Evolutionary conservation across 495 filamentous ascomycete species (phyloP).

Genomic region (Aspergillus sclerotioniger): DNA sequence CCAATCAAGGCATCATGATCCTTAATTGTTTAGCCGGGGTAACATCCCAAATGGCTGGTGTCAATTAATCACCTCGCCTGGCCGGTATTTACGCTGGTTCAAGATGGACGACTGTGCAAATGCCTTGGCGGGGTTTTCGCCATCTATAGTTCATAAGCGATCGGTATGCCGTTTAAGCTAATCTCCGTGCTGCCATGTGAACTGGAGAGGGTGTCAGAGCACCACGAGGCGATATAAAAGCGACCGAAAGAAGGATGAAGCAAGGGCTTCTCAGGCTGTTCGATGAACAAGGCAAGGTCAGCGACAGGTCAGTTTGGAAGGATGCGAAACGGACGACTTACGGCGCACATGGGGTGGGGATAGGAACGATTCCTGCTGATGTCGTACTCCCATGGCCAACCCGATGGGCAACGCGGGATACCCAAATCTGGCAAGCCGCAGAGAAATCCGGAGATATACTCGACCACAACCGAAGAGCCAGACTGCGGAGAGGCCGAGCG

Average conservation of each 20-base stretch:
- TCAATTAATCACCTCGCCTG: too few relatives aligned
- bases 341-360: background rate
- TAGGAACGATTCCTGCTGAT: background rate
- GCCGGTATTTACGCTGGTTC: too few relatives aligned
- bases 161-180: too few relatives aligned
- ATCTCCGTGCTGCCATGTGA: too few relatives aligned
- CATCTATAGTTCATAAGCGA: too few relatives aligned
- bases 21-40: too few relatives aligned
- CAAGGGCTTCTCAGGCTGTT: background rate
- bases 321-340: background rate
- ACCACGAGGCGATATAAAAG: background rate
- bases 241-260: background rate
- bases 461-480: constrained; percentile 2
- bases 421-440: background rate
- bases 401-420: background rate
- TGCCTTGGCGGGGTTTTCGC: too few relatives aligned
- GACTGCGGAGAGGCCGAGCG: constrained; percentile 4
- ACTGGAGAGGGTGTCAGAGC: background rate
- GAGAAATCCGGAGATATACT: background rate
- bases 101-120: too few relatives aligned
- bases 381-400: background rate
- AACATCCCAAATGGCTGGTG: too few relatives aligned
- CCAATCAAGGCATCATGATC: too few relatives aligned
- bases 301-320: background rate
- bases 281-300: background rate